Conservation (phyloP, 768 basidiomycete species). For the Trametes cubensis region DNA sequence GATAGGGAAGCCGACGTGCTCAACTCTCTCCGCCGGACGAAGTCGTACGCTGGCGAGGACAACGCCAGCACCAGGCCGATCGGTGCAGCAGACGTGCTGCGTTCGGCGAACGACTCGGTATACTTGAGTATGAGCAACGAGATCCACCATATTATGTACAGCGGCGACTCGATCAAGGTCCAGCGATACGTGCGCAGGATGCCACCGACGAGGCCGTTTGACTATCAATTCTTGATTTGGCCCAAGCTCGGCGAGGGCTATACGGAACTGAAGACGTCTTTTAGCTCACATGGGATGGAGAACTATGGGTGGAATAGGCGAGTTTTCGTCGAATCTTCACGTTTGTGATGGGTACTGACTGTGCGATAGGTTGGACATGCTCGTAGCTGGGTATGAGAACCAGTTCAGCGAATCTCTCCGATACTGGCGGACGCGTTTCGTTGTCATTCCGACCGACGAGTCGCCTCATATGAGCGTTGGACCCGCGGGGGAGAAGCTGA, state of each 20-base stretch:
- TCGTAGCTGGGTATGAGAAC: conserved; percentile 81
- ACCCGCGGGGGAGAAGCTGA: conserved; percentile 71
- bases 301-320: conserved; percentile 88
- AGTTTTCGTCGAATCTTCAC: conserved; percentile 19
- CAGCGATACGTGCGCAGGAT: conserved; percentile 80
- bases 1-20: conserved; percentile 36
- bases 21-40: conserved; percentile 48
- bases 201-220: conserved; percentile 61
- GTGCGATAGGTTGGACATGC: conserved; percentile 70
- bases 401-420: conserved; percentile 80
- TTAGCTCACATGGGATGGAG: conserved; percentile 77
- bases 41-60: conserved; percentile 60
- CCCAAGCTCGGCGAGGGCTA: conserved; percentile 88
- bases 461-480: conserved; percentile 58
- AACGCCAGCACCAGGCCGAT: conserved; percentile 54
- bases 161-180: conserved; percentile 88
- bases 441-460: conserved; percentile 86
- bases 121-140: conserved; percentile 95
- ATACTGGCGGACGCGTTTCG: conserved; percentile 93
- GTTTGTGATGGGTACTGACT: not conserved
- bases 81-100: conserved; percentile 69
- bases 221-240: conserved; percentile 93
- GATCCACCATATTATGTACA: conserved; percentile 90
- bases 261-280: conserved; percentile 73
- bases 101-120: conserved; percentile 66